A percentile compares a stretch with the other conserved stretches of the same genome.
These are phyloP conservation scores for Lyophyllum shimeji DNA, from an alignment of 768 basidiomycete species.

Conservation along the genomic window DNA sequence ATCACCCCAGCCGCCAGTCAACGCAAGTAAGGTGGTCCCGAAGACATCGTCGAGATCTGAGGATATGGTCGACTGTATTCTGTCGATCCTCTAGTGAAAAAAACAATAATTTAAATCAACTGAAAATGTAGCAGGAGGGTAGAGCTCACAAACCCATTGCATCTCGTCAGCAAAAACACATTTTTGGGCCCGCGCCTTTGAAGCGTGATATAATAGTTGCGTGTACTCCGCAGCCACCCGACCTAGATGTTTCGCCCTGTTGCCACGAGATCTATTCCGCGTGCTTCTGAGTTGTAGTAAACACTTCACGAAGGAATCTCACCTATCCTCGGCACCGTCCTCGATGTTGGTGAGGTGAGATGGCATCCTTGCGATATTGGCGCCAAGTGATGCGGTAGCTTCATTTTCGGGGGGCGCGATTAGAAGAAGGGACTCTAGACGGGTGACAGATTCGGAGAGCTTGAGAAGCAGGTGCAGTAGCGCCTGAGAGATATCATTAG, in stretches of 20 bases:
- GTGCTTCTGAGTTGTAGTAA: neutral
- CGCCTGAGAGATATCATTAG: constrained; percentile 44
- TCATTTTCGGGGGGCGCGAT: constrained; percentile 57
- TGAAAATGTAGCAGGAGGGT: constrained; percentile 2
- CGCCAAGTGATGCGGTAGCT: constrained; percentile 32
- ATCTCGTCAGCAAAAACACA: constrained; percentile 82
- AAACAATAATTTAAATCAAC: constrained; percentile 6
- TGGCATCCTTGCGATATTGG: constrained; percentile 32
- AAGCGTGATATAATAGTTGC: constrained; percentile 86
- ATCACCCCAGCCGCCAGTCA: constrained; percentile 49
- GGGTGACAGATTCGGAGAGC: constrained; percentile 87
- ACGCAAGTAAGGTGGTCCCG: constrained; percentile 51
- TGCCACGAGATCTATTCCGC: constrained; percentile 50
- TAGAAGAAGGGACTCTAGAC: constrained; percentile 83
- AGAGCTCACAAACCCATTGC: constrained; percentile 68
- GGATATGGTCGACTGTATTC: constrained; percentile 81
- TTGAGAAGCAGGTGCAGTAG: constrained; percentile 86
- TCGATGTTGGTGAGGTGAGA: constrained; percentile 33
- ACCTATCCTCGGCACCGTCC: constrained; percentile 47
- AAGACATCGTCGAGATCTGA: constrained; percentile 87
- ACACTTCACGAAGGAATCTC: neutral
- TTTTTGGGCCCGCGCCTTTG: constrained; percentile 75
- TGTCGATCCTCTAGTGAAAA: constrained; percentile 63
- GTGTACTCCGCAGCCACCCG: constrained; percentile 90
- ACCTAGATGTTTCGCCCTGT: constrained; percentile 75